phyloP scores from a whole-genome alignment of 2,329 filamentous ascomycete species.

The Hirsutella thompsonii region DNA sequence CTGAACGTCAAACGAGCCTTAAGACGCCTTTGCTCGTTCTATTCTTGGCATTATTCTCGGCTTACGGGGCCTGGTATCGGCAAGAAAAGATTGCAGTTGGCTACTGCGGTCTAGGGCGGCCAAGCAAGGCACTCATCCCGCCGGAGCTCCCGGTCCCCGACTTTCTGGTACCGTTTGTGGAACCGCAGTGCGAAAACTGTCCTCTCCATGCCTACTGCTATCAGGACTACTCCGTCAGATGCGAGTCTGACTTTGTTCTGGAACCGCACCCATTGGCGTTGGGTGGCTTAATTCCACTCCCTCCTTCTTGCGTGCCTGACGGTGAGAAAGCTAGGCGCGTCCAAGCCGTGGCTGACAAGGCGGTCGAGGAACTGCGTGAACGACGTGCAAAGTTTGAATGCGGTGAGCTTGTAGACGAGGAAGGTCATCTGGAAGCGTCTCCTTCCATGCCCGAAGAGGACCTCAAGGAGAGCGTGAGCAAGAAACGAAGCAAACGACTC shows the following conservation, averaged over 20 bases:
- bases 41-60: constrained; percentile 53
- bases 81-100: constrained; percentile 95
- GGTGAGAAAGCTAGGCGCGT: constrained; percentile 82
- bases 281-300: constrained; percentile 67
- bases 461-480: constrained; percentile 63
- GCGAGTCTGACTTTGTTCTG: constrained; percentile 78
- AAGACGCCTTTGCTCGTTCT: constrained; percentile 60
- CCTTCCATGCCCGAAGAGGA: constrained; percentile 54
- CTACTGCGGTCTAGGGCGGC: constrained; percentile 76
- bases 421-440: constrained; percentile 44
- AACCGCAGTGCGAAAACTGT: constrained; percentile 80
- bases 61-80: constrained; percentile 72
- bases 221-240: constrained; percentile 60
- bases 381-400: constrained; percentile 85
- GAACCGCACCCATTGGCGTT: constrained; percentile 74
- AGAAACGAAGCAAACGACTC: constrained; percentile 71
- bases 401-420: constrained; percentile 53
- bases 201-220: constrained; percentile 86
- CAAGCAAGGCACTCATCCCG: constrained; percentile 38
- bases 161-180: constrained; percentile 54
- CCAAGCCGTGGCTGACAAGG: constrained; percentile 76
- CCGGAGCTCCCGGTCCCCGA: constrained; percentile 49
- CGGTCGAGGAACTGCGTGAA: constrained; percentile 74
- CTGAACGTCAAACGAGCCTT: constrained; percentile 30
- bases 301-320: constrained; percentile 89